Evolutionary conservation across 148 eudicot species (phyloP).

Genomic region (Rheum nobile): DNA sequence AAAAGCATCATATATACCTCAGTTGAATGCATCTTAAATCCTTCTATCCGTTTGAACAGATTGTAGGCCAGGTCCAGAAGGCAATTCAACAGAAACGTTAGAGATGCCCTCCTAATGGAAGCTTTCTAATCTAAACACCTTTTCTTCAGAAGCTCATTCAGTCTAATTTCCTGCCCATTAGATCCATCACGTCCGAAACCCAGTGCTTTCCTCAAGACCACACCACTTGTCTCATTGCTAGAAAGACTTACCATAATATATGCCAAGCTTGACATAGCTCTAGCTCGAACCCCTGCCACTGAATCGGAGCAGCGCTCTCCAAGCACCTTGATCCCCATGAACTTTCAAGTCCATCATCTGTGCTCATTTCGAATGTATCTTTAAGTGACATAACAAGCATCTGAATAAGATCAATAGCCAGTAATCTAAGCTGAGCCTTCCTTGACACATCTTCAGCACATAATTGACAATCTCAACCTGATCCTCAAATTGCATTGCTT

Average conservation of each 20-base stretch:
- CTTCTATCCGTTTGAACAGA: conserved; percentile 66
- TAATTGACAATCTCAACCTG: conserved; percentile 52
- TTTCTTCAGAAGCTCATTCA: conserved; percentile 51
- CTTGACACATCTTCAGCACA: conserved; percentile 73
- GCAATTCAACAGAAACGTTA: conserved; percentile 74
- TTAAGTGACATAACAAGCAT: conserved; percentile 34
- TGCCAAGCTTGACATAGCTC: conserved; percentile 72
- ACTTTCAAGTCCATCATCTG: conserved; percentile 23
- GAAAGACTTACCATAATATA: conserved; percentile 48
- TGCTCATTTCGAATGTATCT: conserved; percentile 21
- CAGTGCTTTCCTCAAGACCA: conserved; percentile 42
- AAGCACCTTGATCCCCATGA: conserved; percentile 68
- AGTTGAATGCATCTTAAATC: conserved; percentile 79
- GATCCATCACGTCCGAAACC: conserved; percentile 24
- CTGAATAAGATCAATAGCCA: conserved; percentile 76
- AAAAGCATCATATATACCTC: conserved; percentile 42
- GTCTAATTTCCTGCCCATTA: conserved; percentile 13
- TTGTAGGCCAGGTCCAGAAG: conserved; percentile 82
- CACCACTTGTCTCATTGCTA: conserved; percentile 19
- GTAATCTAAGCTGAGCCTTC: conserved; percentile 54
- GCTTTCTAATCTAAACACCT: conserved; percentile 92
- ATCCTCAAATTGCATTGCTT: conserved; percentile 41
- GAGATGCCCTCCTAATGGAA: conserved; percentile 90
- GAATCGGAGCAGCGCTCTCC: conserved; percentile 70
- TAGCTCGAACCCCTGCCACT: conserved; percentile 65